phyloP scores from a whole-genome alignment of 2,329 filamentous ascomycete species.

The Fusarium miscanthi region DNA sequence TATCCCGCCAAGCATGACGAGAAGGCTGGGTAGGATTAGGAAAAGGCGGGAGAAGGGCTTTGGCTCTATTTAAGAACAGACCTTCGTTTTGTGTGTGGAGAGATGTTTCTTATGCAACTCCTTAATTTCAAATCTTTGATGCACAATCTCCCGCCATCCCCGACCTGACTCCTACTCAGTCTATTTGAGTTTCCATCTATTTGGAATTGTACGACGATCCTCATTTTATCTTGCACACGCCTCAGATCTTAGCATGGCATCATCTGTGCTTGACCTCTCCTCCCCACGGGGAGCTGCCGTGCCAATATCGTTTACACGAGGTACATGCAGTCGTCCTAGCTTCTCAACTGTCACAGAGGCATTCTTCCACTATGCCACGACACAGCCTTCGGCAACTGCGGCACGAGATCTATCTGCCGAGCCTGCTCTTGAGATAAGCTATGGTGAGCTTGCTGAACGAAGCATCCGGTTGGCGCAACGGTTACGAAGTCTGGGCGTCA shows the following conservation, averaged over 20 bases:
- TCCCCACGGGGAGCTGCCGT: slow-evolving; percentile 11
- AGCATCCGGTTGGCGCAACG: slow-evolving; percentile 52
- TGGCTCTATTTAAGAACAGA: slow-evolving; percentile 30
- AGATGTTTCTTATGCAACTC: slow-evolving; percentile 14
- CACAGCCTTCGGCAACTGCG: slow-evolving; percentile 52
- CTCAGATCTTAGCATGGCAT: slow-evolving; percentile 27
- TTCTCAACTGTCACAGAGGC: slow-evolving; percentile 51
- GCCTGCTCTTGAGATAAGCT: slow-evolving; percentile 54
- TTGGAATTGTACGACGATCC: slow-evolving; percentile 27
- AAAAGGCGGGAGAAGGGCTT: slow-evolving; percentile 3
- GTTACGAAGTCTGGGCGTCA: slow-evolving; percentile 54
- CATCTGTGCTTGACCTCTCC: not conserved
- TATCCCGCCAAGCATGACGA: slow-evolving; percentile 32
- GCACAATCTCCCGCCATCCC: slow-evolving; percentile 3
- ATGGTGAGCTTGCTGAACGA: slow-evolving; percentile 55
- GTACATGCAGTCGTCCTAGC: slow-evolving; percentile 28
- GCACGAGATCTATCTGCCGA: slow-evolving; percentile 50
- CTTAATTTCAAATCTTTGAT: slow-evolving; percentile 33
- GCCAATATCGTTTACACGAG: slow-evolving; percentile 38
- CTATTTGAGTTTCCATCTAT: slow-evolving; percentile 25
- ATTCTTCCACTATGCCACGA: slow-evolving; percentile 52
- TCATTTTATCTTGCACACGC: slow-evolving; percentile 20
- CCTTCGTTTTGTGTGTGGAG: slow-evolving; percentile 26
- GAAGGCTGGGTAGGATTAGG: slow-evolving; percentile 20
- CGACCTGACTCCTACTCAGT: not conserved